Evolutionary conservation across 306 rosid genomes (phyloP).

Genomic region (Casuarina glauca): DNA sequence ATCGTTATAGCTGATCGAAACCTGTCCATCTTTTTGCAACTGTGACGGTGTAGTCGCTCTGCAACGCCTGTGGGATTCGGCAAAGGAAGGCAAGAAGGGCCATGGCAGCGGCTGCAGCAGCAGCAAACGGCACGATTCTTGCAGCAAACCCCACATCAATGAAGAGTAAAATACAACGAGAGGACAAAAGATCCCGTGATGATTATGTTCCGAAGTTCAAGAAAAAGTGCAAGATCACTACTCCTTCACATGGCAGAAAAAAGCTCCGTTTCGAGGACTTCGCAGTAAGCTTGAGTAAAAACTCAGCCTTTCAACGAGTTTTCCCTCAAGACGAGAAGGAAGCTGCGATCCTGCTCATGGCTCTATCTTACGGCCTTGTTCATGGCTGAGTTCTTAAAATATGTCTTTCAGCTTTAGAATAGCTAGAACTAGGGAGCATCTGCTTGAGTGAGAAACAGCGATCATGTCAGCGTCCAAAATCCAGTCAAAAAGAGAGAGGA

Average conservation of each 20-base stretch:
- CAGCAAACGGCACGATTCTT: slow-evolving; percentile 43
- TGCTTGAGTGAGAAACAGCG: slow-evolving; percentile 18
- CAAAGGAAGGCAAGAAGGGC: slow-evolving; percentile 97
- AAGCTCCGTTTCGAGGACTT: slow-evolving; percentile 66
- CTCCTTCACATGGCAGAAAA: slow-evolving; percentile 32
- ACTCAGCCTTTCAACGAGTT: slow-evolving; percentile 59
- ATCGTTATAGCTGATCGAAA: not conserved
- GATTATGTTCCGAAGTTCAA: slow-evolving; percentile 33
- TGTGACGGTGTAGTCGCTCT: slow-evolving; percentile 58
- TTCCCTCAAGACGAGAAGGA: slow-evolving; percentile 98
- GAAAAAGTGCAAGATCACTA: slow-evolving; percentile 42
- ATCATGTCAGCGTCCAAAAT: slow-evolving; percentile 7
- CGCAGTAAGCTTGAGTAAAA: slow-evolving; percentile 49
- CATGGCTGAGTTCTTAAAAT: slow-evolving; percentile 52
- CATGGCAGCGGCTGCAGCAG: slow-evolving; percentile 63
- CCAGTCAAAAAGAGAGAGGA: not conserved
- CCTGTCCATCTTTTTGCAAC: not conserved
- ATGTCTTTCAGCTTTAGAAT: slow-evolving; percentile 24
- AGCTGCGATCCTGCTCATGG: slow-evolving; percentile 92
- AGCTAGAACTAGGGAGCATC: slow-evolving; percentile 19
- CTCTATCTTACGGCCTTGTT: slow-evolving; percentile 87
- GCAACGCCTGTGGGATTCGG: slow-evolving; percentile 96
- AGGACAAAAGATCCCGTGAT: slow-evolving; percentile 36
- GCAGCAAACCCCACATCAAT: slow-evolving; percentile 25
- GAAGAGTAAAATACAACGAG: slow-evolving; percentile 37